These are phyloP conservation scores for Serendipita sp. DNA, from an alignment of 768 basidiomycete genomes.

Conservation along the genomic window DNA sequence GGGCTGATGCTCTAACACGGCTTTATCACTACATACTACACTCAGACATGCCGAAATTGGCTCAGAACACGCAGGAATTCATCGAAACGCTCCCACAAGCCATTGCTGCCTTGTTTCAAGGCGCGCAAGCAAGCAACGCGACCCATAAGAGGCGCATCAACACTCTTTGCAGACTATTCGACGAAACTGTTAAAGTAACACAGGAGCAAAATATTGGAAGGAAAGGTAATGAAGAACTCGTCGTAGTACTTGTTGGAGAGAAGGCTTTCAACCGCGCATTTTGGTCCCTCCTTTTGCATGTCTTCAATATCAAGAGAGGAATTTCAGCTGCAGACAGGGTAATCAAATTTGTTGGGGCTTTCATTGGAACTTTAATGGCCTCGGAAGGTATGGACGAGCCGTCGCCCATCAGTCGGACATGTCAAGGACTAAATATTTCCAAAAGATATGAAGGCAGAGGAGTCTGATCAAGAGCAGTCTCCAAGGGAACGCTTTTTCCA, in stretches of 20 bases:
- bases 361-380: not conserved
- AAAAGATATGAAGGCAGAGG: not conserved
- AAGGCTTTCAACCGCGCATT: slow-evolving; percentile 40
- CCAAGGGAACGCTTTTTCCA: not conserved
- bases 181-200: slow-evolving; percentile 39
- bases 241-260: slow-evolving; percentile 53
- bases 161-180: slow-evolving; percentile 64
- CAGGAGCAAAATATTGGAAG: slow-evolving; percentile 30
- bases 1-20: no score
- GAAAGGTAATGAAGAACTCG: slow-evolving; percentile 15
- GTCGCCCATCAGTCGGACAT: not conserved
- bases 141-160: slow-evolving; percentile 87
- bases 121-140: slow-evolving; percentile 53
- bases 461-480: not conserved
- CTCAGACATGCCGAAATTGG: not conserved
- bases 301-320: slow-evolving; percentile 69
- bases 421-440: not conserved
- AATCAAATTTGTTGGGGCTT: slow-evolving; percentile 62
- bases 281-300: slow-evolving; percentile 10
- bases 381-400: not conserved
- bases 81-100: not conserved
- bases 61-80: not conserved
- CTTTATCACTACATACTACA: not conserved
- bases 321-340: slow-evolving; percentile 54
- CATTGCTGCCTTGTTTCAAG: slow-evolving; percentile 58